phyloP scores from a whole-genome alignment of 331 rosid genomes.

The Spiraea crenata region DNA sequence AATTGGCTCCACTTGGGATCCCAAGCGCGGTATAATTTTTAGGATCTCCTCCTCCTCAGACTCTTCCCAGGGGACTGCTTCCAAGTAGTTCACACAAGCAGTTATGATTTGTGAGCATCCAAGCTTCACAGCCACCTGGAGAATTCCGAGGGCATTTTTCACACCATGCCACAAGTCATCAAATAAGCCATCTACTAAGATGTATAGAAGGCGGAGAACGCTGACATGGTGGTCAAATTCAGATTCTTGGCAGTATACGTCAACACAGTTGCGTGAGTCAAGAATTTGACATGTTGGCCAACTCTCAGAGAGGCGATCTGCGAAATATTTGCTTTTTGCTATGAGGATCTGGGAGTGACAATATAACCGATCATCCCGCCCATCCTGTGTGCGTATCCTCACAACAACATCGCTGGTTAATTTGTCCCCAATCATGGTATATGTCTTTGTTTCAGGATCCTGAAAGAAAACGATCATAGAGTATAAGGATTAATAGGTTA shows the following conservation, averaged over 20 bases:
- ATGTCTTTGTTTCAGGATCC: slow-evolving; percentile 47
- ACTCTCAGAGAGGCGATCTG: slow-evolving; percentile 79
- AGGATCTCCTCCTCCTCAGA: slow-evolving; percentile 93
- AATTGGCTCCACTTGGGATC: slow-evolving; percentile 65
- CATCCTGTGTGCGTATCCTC: slow-evolving; percentile 79
- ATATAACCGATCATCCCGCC: slow-evolving; percentile 84
- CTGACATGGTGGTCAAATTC: slow-evolving; percentile 74
- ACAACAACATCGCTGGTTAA: slow-evolving; percentile 91
- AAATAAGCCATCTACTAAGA: slow-evolving; percentile 43
- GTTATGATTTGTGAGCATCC: slow-evolving; percentile 64
- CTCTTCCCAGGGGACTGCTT: slow-evolving; percentile 94
- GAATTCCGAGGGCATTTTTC: slow-evolving; percentile 77
- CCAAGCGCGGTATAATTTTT: slow-evolving; percentile 68
- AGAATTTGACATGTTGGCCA: slow-evolving; percentile 97
- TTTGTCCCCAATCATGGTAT: slow-evolving; percentile 56
- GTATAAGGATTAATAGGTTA: slow-evolving; percentile 3
- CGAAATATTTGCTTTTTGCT: slow-evolving; percentile 66
- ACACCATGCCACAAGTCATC: slow-evolving; percentile 84
- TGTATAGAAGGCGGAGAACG: slow-evolving; percentile 69
- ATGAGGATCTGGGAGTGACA: slow-evolving; percentile 65
- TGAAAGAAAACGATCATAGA: slow-evolving; percentile 32
- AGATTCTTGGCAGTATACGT: slow-evolving; percentile 66
- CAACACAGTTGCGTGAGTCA: slow-evolving; percentile 84
- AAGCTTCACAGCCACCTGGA: slow-evolving; percentile 74
- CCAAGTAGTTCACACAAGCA: slow-evolving; percentile 78